Percentiles rank a stretch among this genome's conserved stretches.
Conservation (phyloP, 2,329 filamentous ascomycete species). For the Beauveria bassiana region DNA sequence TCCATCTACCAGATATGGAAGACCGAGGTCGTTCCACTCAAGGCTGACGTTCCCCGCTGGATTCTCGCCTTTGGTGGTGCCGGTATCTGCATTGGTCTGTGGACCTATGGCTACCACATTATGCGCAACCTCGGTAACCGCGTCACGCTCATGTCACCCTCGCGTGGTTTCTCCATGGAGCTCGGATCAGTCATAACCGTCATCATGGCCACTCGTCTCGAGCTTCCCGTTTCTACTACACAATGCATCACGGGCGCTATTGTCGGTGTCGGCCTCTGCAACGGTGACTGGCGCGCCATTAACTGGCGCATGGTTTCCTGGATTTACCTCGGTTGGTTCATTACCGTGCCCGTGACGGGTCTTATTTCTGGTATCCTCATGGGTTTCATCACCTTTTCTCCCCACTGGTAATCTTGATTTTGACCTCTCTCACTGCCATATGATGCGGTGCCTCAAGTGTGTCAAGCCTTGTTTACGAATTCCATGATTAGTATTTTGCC, state of each 20-base stretch:
- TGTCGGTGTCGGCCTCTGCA: slow-evolving; percentile 55
- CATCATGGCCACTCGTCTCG: slow-evolving; percentile 54
- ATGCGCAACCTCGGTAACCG: slow-evolving; percentile 57
- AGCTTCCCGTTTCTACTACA: slow-evolving; percentile 56
- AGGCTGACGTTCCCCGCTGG: slow-evolving; percentile 50
- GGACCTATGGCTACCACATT: slow-evolving; percentile 57
- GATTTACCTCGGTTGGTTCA: slow-evolving; percentile 53
- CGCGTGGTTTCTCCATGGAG: slow-evolving; percentile 53
- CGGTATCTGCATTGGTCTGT: slow-evolving; percentile 47
- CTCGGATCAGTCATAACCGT: slow-evolving; percentile 55
- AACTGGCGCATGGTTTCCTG: slow-evolving; percentile 57
- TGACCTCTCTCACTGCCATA: too few relatives aligned
- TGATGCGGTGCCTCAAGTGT: neutral
- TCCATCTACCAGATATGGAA: slow-evolving; percentile 55
- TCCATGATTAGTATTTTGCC: neutral
- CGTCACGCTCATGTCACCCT: slow-evolving; percentile 54
- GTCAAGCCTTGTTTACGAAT: neutral
- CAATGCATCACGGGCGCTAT: slow-evolving; percentile 58
- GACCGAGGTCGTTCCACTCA: slow-evolving; percentile 35
- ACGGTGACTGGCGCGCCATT: slow-evolving; percentile 48
- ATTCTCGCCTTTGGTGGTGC: slow-evolving; percentile 47
- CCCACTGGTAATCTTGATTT: slow-evolving; percentile 30
- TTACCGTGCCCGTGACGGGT: slow-evolving; percentile 50
- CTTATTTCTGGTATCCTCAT: slow-evolving; percentile 52
- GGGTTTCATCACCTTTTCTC: slow-evolving; percentile 55